These are phyloP conservation scores for Wickerhamiella sergipiensis DNA, from an alignment of 805 yeast species.

Conservation along the genomic window DNA sequence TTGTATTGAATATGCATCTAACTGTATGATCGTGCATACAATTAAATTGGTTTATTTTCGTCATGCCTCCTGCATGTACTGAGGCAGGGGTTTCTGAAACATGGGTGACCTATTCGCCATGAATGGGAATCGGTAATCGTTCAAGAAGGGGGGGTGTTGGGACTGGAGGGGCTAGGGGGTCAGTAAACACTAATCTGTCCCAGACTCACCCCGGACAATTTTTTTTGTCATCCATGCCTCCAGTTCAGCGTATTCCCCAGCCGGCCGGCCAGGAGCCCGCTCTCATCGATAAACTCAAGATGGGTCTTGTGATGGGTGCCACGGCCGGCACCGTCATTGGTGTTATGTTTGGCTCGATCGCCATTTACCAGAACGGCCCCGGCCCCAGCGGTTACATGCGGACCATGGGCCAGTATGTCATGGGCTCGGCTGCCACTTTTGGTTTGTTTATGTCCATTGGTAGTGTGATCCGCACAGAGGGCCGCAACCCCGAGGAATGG, in stretches of 20 bases:
- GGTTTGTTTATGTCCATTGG: constrained; percentile 96
- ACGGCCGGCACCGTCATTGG: constrained; percentile 92
- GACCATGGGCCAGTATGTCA: constrained; percentile 90
- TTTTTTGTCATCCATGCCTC: not conserved
- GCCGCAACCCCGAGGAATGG: constrained; percentile 9
- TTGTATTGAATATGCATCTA: no score
- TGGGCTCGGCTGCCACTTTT: constrained; percentile 93
- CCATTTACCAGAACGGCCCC: constrained; percentile 88
- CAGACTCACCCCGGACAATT: not conserved
- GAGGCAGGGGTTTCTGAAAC: not conserved
- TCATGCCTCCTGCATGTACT: not conserved
- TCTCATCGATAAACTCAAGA: constrained; percentile 89
- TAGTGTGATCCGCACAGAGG: constrained; percentile 35
- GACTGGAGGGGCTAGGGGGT: no score
- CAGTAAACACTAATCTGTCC: not conserved
- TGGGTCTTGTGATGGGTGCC: constrained; percentile 96
- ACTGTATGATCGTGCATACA: not conserved
- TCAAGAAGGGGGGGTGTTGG: no score
- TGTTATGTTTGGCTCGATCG: constrained; percentile 83
- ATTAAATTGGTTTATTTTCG: not conserved
- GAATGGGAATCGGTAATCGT: no score
- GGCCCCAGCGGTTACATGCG: constrained; percentile 96
- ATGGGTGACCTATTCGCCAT: no score
- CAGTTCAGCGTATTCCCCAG: constrained; percentile 3
- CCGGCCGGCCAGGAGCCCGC: constrained; percentile 37